phyloP scores from a whole-genome alignment of 208 protist species.

The Leishmania gerbilli region DNA sequence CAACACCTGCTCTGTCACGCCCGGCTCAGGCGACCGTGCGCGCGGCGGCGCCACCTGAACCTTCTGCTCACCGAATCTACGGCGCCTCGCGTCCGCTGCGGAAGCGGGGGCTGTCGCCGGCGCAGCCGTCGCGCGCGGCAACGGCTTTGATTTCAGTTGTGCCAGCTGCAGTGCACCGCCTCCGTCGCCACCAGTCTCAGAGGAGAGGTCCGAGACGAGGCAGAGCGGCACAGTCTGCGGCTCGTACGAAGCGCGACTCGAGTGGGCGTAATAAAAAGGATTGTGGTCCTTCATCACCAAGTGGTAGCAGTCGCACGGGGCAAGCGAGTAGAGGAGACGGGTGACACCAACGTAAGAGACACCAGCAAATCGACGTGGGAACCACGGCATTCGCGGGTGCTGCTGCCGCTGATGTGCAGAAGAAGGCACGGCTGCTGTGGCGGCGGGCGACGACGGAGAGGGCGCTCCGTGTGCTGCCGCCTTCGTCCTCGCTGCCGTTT shows the following conservation, averaged over 20 bases:
- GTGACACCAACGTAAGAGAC: conserved; percentile 49
- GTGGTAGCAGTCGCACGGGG: conserved; percentile 74
- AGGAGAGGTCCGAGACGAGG: conserved; percentile 66
- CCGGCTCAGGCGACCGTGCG: not conserved
- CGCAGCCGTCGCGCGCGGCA: not conserved
- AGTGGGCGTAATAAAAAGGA: conserved; percentile 67
- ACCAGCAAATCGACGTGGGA: conserved; percentile 20
- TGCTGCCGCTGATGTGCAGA: not conserved
- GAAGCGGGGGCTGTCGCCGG: not conserved
- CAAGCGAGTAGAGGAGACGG: conserved; percentile 71
- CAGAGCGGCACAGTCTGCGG: conserved; percentile 51
- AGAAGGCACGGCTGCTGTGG: not conserved
- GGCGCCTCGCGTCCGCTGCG: not conserved
- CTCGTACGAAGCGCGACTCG: conserved; percentile 49
- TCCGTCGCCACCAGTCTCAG: not conserved
- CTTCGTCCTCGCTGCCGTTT: not conserved
- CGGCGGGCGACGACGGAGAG: not conserved
- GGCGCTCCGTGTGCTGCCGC: not conserved
- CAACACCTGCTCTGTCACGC: not conserved
- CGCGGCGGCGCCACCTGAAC: not conserved
- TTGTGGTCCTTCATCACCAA: conserved; percentile 69
- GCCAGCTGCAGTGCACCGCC: not conserved
- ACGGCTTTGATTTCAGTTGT: not conserved
- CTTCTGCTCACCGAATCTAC: not conserved
- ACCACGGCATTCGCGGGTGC: not conserved